Evolutionary conservation across 768 basidiomycete genomes (phyloP), one percentile per base, ranked within the genome.

Genomic region (Kwoniella europaea): DNA sequence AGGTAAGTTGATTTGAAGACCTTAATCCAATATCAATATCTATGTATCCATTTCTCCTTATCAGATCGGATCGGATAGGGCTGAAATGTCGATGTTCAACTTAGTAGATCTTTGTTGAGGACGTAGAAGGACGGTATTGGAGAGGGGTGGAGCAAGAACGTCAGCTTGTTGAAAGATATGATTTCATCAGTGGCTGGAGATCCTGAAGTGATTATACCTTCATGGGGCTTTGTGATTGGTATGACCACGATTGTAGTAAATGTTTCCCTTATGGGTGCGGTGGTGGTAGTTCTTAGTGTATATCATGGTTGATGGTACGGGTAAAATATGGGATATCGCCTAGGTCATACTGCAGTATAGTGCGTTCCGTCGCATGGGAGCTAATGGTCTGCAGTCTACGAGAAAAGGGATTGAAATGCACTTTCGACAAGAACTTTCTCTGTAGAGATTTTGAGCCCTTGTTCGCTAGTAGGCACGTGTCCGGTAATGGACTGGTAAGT

Each of bases 311-410:
- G 46, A 7, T 65, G 27, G 18, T 29, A 65, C 2, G 63, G 6
- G 63, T 65, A 35, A 65, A 65, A 20, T 65, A 65, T 35, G 56
- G 27, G 20, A 65, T 65, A 54, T 65, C 41, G 10, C 22, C 63
- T 5, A 65, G n/a, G 9, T 54, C n/a, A 24, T 65, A 65, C 63
- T 65, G 58, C 15, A 52, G 50, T 16, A n/a, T n/a, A n/a, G n/a
- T n/a, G n/a, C n/a, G n/a, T n/a, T n/a, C n/a, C n/a, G n/a, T n/a
- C n/a, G n/a, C n/a, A n/a, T n/a, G n/a, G n/a, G n/a, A n/a, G n/a
- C n/a, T n/a, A n/a, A n/a, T n/a, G n/a, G n/a, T n/a, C n/a, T n/a
- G n/a, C n/a, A n/a, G n/a, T n/a, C n/a, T n/a, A n/a, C n/a, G n/a
- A n/a, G n/a, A n/a, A n/a, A n/a, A n/a, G n/a, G 12, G 18, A 50